These are phyloP conservation scores for Baorangia bicolor DNA, from an alignment of 768 basidiomycete species.

Conservation along the genomic window DNA sequence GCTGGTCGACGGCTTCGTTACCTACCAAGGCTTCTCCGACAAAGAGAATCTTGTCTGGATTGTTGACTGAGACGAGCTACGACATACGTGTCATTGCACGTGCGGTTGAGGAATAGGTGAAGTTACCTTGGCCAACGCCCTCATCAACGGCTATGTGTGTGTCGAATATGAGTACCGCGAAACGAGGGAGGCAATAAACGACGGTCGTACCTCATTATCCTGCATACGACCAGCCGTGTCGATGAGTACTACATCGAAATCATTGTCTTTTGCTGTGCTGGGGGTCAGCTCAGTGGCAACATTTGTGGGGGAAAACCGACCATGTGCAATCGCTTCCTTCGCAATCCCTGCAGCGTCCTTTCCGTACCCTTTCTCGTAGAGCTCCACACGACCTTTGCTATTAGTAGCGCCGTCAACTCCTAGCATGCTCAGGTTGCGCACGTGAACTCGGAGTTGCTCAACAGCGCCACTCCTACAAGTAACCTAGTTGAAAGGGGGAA, in stretches of 20 bases:
- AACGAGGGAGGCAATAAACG: neutral
- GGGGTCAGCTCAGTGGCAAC: slow-evolving; percentile 2
- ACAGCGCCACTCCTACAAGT: slow-evolving; percentile 84
- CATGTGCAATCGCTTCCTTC: slow-evolving; percentile 89
- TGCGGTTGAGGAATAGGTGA: neutral
- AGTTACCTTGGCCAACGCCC: slow-evolving; percentile 89
- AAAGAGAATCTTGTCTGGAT: slow-evolving; percentile 95
- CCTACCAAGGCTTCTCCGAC: slow-evolving; percentile 98
- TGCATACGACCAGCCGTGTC: slow-evolving; percentile 99
- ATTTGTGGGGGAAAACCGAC: slow-evolving; percentile 42
- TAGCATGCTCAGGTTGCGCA: slow-evolving; percentile 88
- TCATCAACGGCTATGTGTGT: slow-evolving; percentile 79
- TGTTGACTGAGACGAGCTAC: slow-evolving; percentile 89
- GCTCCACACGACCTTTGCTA: slow-evolving; percentile 79
- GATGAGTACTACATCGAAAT: slow-evolving; percentile 95
- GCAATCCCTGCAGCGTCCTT: slow-evolving; percentile 99
- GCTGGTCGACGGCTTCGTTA: slow-evolving; percentile 97
- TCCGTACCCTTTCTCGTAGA: slow-evolving; percentile 96
- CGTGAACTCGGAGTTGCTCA: slow-evolving; percentile 95
- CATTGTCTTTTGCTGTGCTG: slow-evolving; percentile 72
- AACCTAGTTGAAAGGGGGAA: neutral
- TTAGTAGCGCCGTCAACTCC: slow-evolving; percentile 64
- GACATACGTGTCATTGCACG: neutral
- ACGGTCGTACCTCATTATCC: slow-evolving; percentile 81
- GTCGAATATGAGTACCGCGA: slow-evolving; percentile 1